Percentiles rank a stretch among this genome's conserved stretches.
These are phyloP conservation scores for Polychaeton citri DNA, from an alignment of 2,329 filamentous ascomycete species.

Conservation along the genomic window DNA sequence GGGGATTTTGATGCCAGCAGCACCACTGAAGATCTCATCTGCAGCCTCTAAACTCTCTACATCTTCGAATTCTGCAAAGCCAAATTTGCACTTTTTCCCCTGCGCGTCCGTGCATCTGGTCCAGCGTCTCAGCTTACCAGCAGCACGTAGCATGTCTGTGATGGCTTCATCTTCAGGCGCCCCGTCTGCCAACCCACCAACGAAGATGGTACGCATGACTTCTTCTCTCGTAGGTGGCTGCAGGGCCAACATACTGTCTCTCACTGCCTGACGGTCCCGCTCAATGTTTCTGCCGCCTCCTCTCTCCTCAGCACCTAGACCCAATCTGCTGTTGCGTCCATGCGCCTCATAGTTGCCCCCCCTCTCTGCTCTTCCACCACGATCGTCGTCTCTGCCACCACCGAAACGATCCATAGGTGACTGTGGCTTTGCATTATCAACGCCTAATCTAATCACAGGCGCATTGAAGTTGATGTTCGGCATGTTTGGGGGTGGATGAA, in stretches of 20 bases:
- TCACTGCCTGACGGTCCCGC: constrained; percentile 21
- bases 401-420: constrained; percentile 20
- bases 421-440: constrained; percentile 53
- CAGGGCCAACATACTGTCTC: constrained; percentile 30
- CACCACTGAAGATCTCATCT: constrained; percentile 56
- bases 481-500: constrained; percentile 81
- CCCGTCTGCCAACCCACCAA: constrained; percentile 73
- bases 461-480: constrained; percentile 98
- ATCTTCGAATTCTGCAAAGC: constrained; percentile 92
- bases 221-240: constrained; percentile 81
- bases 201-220: constrained; percentile 78
- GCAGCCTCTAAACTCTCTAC: constrained; percentile 75
- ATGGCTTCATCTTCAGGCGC: constrained; percentile 64
- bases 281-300: constrained; percentile 41
- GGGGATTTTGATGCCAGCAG: constrained; percentile 71
- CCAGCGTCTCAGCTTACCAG: constrained; percentile 69
- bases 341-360: constrained; percentile 26
- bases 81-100: constrained; percentile 73
- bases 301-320: constrained; percentile 35
- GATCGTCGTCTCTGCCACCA: constrained; percentile 34
- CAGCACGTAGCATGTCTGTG: constrained; percentile 63
- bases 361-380: constrained; percentile 3
- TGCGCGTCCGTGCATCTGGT: constrained; percentile 66
- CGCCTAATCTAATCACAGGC: constrained; percentile 86
- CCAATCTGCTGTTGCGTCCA: constrained; percentile 39